phyloP scores from a whole-genome alignment of 345 rosid species.

The Eucalyptus guilfoylei region DNA sequence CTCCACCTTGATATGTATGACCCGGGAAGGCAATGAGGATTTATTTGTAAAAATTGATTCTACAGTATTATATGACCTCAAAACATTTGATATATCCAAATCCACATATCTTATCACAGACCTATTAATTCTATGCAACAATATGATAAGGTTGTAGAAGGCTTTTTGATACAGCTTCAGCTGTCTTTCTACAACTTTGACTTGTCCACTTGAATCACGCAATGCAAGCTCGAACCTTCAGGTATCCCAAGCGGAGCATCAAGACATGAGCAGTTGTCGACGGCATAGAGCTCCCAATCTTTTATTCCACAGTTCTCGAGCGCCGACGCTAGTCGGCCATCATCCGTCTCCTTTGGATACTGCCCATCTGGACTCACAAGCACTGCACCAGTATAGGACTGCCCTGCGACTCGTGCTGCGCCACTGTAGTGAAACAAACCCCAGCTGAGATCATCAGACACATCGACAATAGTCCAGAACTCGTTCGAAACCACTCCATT shows the following conservation, averaged over 20 bases:
- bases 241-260: constrained; percentile 80
- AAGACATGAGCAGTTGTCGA: constrained; percentile 65
- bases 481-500: constrained; percentile 92
- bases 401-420: constrained; percentile 91
- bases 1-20: background rate
- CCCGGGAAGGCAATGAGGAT: background rate
- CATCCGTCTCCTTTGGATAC: constrained; percentile 42
- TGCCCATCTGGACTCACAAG: constrained; percentile 77
- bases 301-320: constrained; percentile 73
- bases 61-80: background rate
- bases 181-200: background rate
- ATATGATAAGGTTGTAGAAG: background rate
- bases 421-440: constrained; percentile 83
- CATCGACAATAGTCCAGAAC: constrained; percentile 83
- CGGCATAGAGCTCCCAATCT: constrained; percentile 81
- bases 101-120: background rate
- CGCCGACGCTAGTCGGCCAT: constrained; percentile 25
- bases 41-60: background rate
- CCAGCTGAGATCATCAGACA: constrained; percentile 80
- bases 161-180: background rate
- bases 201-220: constrained; percentile 13
- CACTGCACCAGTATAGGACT: constrained; percentile 88
- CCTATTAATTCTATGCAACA: background rate
- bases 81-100: background rate
- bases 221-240: constrained; percentile 59